These are phyloP conservation scores for Boletus eberwhitei DNA, from an alignment of 768 basidiomycete species.

Conservation along the genomic window DNA sequence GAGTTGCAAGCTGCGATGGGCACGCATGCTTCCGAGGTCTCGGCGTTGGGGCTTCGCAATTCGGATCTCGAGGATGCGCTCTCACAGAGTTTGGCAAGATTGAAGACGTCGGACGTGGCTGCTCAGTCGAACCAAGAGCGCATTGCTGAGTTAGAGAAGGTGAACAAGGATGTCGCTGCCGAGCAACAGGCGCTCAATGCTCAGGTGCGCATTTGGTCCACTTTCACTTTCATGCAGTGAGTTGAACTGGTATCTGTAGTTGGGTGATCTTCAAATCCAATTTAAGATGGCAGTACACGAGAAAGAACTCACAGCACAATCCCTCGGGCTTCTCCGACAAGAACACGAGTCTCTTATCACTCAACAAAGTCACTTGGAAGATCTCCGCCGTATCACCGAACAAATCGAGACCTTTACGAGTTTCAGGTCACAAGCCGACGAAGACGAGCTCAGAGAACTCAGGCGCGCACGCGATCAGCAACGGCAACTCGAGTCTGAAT, in stretches of 20 bases:
- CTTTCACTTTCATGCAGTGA: not conserved
- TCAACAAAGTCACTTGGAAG: constrained; percentile 79
- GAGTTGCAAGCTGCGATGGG: constrained; percentile 45
- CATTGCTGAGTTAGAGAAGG: constrained; percentile 59
- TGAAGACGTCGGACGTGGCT: constrained; percentile 71
- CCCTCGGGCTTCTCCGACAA: constrained; percentile 50
- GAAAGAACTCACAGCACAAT: constrained; percentile 53
- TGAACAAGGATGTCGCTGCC: constrained; percentile 47
- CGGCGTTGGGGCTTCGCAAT: constrained; percentile 48
- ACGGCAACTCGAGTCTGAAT: constrained; percentile 63
- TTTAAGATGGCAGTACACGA: constrained; percentile 57
- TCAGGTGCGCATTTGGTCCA: constrained; percentile 47
- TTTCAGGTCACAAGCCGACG: constrained; percentile 59
- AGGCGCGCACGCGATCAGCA: constrained; percentile 58
- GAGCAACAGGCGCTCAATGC: constrained; percentile 57
- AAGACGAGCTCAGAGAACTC: constrained; percentile 71
- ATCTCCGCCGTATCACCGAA: constrained; percentile 63
- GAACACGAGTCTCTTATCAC: constrained; percentile 56
- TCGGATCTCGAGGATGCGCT: constrained; percentile 69
- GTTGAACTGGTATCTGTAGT: constrained; percentile 36
- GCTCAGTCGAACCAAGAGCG: constrained; percentile 58
- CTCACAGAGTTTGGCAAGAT: constrained; percentile 64
- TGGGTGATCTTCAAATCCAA: constrained; percentile 59
- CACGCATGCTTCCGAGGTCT: constrained; percentile 44
- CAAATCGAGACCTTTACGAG: constrained; percentile 68